Evolutionary conservation across 2,329 filamentous ascomycete species (phyloP).

Genomic region (Cladobotryum mycophilum): DNA sequence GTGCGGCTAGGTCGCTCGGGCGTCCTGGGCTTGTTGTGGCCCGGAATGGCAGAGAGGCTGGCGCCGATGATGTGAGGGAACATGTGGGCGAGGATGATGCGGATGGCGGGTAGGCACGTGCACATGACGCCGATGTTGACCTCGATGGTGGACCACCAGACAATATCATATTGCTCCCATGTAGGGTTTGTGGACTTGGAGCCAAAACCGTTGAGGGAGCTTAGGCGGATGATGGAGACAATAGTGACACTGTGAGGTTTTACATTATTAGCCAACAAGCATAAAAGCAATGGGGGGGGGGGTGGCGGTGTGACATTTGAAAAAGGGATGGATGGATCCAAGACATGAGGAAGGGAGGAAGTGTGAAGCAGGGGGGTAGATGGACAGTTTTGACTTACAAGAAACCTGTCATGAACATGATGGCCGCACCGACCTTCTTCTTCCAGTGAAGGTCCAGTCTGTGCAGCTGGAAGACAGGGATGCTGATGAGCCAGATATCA

Average conservation of each 20-base stretch:
- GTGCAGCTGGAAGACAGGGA: conserved; percentile 35
- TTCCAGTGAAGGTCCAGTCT: conserved; percentile 30
- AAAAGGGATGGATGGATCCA: too few species aligned
- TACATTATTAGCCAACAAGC: too few species aligned
- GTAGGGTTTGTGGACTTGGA: conserved; percentile 23
- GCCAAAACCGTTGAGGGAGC: conserved; percentile 21
- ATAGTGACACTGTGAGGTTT: conserved; percentile 21
- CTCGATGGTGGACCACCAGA: conserved; percentile 30
- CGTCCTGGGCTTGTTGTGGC: too few species aligned
- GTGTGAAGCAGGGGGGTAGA: background rate
- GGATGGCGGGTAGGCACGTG: conserved; percentile 28
- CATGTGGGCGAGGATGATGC: conserved; percentile 22
- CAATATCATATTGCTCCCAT: conserved; percentile 24
- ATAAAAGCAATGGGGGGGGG: too few species aligned
- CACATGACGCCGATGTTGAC: conserved; percentile 32
- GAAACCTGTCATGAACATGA: conserved; percentile 39
- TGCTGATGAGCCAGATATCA: conserved; percentile 36
- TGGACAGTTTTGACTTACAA: conserved; percentile 23
- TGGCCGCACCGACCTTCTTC: conserved; percentile 35
- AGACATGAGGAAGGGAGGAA: too few species aligned
- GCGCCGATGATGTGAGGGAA: conserved; percentile 14
- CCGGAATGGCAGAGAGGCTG: background rate
- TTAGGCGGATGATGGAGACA: conserved; percentile 24
- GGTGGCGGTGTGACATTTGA: too few species aligned
- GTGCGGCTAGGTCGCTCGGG: too few species aligned